phyloP scores from a whole-genome alignment of 2,329 filamentous ascomycete genomes.

The Pseudopithomyces chartarum region DNA sequence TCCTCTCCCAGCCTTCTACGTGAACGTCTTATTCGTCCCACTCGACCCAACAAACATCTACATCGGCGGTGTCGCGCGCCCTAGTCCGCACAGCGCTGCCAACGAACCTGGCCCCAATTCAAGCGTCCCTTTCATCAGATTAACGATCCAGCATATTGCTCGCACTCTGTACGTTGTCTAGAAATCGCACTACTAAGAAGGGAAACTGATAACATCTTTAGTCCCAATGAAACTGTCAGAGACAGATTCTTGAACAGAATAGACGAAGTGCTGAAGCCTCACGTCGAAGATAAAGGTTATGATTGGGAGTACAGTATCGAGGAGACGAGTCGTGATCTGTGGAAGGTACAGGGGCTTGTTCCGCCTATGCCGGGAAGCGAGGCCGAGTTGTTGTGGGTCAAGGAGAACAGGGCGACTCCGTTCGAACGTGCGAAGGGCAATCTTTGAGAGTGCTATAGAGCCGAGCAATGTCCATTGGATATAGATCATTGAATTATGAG shows the following conservation, averaged over 20 bases:
- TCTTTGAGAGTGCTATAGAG: not conserved
- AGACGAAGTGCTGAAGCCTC: constrained; percentile 45
- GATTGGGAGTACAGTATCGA: constrained; percentile 52
- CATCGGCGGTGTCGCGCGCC: constrained; percentile 36
- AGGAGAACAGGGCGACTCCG: constrained; percentile 22
- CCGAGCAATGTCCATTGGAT: too few relatives aligned
- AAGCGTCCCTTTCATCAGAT: constrained; percentile 42
- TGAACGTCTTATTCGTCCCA: constrained; percentile 48
- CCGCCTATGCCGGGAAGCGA: constrained; percentile 45
- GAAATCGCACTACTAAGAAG: not conserved
- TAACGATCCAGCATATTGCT: constrained; percentile 43
- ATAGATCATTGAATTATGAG: too few relatives aligned
- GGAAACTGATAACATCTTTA: not conserved
- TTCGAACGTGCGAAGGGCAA: constrained; percentile 26
- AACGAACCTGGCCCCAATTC: constrained; percentile 16
- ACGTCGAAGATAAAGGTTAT: constrained; percentile 49
- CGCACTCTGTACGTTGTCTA: constrained; percentile 20
- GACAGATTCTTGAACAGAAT: constrained; percentile 27
- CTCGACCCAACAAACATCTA: constrained; percentile 30
- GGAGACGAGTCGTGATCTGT: constrained; percentile 51
- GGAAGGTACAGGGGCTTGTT: constrained; percentile 51
- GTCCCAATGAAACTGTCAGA: constrained; percentile 9
- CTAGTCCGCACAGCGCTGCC: constrained; percentile 8
- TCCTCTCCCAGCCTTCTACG: constrained; percentile 52
- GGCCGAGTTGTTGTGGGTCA: constrained; percentile 43